Evolutionary conservation across 2,329 filamentous ascomycete species (phyloP).

Genomic region (Verticillium nonalfalfae): DNA sequence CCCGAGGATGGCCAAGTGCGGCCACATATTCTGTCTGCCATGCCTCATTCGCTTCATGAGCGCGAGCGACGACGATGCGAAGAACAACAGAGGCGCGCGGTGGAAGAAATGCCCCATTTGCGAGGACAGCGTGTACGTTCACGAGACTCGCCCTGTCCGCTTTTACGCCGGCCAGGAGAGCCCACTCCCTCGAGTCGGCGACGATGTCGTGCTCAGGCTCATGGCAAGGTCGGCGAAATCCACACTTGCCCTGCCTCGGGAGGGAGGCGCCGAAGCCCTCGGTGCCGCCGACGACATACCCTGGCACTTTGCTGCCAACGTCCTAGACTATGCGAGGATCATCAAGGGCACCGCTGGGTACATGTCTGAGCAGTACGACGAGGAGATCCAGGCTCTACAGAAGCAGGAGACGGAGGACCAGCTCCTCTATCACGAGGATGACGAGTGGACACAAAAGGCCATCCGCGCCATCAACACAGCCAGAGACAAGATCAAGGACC

Average conservation of each 20-base stretch:
- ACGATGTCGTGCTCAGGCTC: slow-evolving; percentile 82
- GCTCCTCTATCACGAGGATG: slow-evolving; percentile 82
- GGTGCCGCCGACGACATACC: slow-evolving; percentile 71
- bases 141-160: slow-evolving; percentile 80
- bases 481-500: slow-evolving; percentile 62
- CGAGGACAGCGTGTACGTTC: slow-evolving; percentile 87
- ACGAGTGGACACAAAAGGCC: slow-evolving; percentile 87
- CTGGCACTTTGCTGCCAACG: slow-evolving; percentile 92
- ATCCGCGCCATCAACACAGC: slow-evolving; percentile 66
- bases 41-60: slow-evolving; percentile 97
- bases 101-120: slow-evolving; percentile 98
- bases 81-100: slow-evolving; percentile 61
- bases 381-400: slow-evolving; percentile 68
- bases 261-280: slow-evolving; percentile 65
- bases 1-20: slow-evolving; percentile 93
- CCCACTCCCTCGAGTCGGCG: slow-evolving; percentile 71
- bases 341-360: slow-evolving; percentile 93
- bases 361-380: slow-evolving; percentile 73
- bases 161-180: slow-evolving; percentile 90
- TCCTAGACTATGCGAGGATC: slow-evolving; percentile 88
- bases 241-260: slow-evolving; percentile 80
- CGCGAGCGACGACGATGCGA: slow-evolving; percentile 64
- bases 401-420: slow-evolving; percentile 84
- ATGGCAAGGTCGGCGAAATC: slow-evolving; percentile 76
- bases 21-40: slow-evolving; percentile 92